A percentile compares a stretch with the other conserved stretches of the same genome.
phyloP scores from a whole-genome alignment of 1,284 basidiomycete species.

The Ceratobasidium sp. region DNA sequence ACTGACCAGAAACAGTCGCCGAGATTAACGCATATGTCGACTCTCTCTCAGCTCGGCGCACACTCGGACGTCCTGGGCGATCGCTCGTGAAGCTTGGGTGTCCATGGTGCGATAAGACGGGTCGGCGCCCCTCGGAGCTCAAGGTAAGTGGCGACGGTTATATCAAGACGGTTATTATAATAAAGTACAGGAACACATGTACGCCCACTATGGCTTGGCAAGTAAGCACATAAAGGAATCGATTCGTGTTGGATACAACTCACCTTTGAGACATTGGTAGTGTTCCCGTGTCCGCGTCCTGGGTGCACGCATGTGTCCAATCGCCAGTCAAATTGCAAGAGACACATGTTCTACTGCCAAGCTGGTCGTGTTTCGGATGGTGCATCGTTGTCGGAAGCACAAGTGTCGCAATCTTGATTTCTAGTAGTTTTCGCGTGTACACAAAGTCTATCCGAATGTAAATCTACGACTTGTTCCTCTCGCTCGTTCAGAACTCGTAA shows the following conservation, averaged over 20 bases:
- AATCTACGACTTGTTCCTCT: too few relatives aligned
- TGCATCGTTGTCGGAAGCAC: not conserved
- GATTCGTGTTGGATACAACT: too few relatives aligned
- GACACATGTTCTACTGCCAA: not conserved
- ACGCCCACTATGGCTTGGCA: not conserved
- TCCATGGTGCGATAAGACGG: not conserved
- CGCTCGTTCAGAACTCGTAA: too few relatives aligned
- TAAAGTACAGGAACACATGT: not conserved
- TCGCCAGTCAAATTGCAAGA: not conserved
- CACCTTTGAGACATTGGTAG: not conserved
- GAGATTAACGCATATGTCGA: constrained; percentile 3
- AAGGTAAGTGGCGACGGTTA: not conserved
- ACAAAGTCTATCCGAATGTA: too few relatives aligned
- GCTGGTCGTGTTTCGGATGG: not conserved
- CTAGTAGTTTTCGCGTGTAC: not conserved
- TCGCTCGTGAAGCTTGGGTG: not conserved
- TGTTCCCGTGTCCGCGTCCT: not conserved
- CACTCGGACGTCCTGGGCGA: not conserved
- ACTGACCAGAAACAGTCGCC: not conserved
- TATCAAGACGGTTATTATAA: not conserved
- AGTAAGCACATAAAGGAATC: not conserved
- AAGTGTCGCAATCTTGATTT: too few relatives aligned
- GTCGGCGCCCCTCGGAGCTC: constrained; percentile 9
- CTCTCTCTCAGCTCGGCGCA: not conserved
- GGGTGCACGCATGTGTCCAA: not conserved